phyloP scores from a whole-genome alignment of 2,329 filamentous ascomycete genomes.

The Daldinia eschscholtzii region DNA sequence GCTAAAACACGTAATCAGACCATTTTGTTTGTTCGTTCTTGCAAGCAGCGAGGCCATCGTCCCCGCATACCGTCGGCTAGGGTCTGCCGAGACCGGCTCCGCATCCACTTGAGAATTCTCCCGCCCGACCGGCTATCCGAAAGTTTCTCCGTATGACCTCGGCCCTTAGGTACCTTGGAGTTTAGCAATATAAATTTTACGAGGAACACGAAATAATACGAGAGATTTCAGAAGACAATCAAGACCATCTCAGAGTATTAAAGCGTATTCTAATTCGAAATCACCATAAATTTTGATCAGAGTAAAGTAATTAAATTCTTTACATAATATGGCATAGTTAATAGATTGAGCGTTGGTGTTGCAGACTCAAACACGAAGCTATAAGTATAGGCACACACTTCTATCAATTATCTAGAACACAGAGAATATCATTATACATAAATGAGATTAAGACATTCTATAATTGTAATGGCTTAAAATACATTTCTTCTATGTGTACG shows the following conservation, averaged over 20 bases:
- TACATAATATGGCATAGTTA: too few species aligned
- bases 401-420: not conserved
- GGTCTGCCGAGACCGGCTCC: slow-evolving; percentile 30
- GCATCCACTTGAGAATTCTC: not conserved
- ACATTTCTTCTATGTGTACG: not conserved
- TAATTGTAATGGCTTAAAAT: not conserved
- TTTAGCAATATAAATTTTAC: not conserved
- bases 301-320: too few species aligned
- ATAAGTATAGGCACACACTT: not conserved
- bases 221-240: not conserved
- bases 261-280: not conserved
- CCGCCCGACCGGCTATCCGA: slow-evolving; percentile 15
- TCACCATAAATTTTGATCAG: too few species aligned
- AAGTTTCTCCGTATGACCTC: slow-evolving; percentile 15
- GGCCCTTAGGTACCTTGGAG: not conserved
- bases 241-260: not conserved
- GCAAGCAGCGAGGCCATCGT: slow-evolving; percentile 19
- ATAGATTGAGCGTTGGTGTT: not conserved
- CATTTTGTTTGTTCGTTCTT: slow-evolving; percentile 18
- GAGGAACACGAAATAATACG: not conserved
- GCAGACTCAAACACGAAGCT: not conserved
- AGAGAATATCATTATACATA: not conserved
- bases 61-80: slow-evolving; percentile 21
- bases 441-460: not conserved
- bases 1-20: slow-evolving; percentile 19